Evolutionary conservation across 2,329 filamentous ascomycete species (phyloP), one percentile per base, ranked within the genome.

Genomic region (Lecanosticta acicola): DNA sequence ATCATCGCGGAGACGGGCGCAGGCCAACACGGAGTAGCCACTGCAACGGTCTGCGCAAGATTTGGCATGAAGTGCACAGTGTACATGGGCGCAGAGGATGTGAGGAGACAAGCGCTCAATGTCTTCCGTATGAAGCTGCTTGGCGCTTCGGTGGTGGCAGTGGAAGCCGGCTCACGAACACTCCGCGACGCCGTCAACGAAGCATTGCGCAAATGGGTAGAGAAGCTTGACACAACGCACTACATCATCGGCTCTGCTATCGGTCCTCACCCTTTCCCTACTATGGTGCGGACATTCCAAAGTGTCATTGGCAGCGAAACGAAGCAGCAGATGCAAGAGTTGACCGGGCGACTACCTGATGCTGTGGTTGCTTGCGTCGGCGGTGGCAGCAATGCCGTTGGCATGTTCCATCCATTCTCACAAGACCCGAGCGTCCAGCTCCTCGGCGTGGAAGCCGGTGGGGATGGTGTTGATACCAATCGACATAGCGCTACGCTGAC

Each of bases 241-340:
- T 98, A 97, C 74, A 93, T 97, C 60, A 94, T 98, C 59, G 93
- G 93, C 46, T 96, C 89, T 13, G 93, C 93, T 36, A 98, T 98
- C 59, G 93, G 93, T 0, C 93, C 93, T 39, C 93, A 98, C 67
- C 93, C 93, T 9, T 97, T 96, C 83, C 93, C 93, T 1, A 94
- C 88, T 41, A 97, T 97, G 53, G 93, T 97, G 42, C 84, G 93
- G 50, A 96, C 91, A 0, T 96, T 98, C 82, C 93, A 97, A 71
- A 93, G 85, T 3, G 85, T 98, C 52, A 98, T 98, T 57, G 93
- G 93, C 45, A 80, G 85, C 58, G 93, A 98, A 75, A 96, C 93
- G 36, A 95, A 93, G 74, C 72, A 83, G 59, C 91, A 97, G 71
- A 90, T 98, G 84, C 74, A 81, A 51, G 81, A 84, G 64, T 81